Percentiles rank a stretch among this genome's conserved stretches.
These are phyloP conservation scores for Silene coronaria DNA, from an alignment of 179 eudicot species.

Conservation along the genomic window DNA sequence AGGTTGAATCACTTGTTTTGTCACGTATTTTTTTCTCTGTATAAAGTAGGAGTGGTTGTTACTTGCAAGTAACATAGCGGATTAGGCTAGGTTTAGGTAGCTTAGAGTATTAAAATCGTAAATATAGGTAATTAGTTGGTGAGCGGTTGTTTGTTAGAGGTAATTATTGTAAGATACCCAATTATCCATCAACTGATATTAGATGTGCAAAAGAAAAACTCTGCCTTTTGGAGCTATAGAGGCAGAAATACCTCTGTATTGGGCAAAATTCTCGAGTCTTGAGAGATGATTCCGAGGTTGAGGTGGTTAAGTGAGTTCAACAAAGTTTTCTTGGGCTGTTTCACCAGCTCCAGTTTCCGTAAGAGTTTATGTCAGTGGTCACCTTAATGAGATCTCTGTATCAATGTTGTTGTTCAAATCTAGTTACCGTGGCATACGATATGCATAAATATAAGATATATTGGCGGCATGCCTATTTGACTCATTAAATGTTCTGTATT, in stretches of 20 bases:
- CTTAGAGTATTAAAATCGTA: not conserved
- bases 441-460: too few species aligned
- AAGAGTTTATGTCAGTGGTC: not conserved
- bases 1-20: not conserved
- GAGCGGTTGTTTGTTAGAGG: not conserved
- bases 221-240: not conserved
- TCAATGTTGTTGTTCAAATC: not conserved
- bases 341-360: not conserved
- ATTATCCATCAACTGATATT: too few species aligned
- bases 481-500: too few species aligned
- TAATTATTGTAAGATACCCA: not conserved
- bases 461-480: too few species aligned
- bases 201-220: not conserved
- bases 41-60: not conserved
- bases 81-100: slow-evolving; percentile 1
- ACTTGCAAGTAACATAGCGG: not conserved
- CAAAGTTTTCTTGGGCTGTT: not conserved
- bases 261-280: not conserved
- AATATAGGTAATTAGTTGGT: not conserved
- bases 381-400: not conserved
- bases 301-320: not conserved
- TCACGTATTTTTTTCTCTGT: not conserved
- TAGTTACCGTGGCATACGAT: too few species aligned
- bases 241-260: not conserved
- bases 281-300: not conserved